Percentiles rank a stretch among this genome's conserved stretches.
Evolutionary conservation across 2,329 filamentous ascomycete genomes (phyloP).

Genomic region (Emmonsiellopsis sp.): DNA sequence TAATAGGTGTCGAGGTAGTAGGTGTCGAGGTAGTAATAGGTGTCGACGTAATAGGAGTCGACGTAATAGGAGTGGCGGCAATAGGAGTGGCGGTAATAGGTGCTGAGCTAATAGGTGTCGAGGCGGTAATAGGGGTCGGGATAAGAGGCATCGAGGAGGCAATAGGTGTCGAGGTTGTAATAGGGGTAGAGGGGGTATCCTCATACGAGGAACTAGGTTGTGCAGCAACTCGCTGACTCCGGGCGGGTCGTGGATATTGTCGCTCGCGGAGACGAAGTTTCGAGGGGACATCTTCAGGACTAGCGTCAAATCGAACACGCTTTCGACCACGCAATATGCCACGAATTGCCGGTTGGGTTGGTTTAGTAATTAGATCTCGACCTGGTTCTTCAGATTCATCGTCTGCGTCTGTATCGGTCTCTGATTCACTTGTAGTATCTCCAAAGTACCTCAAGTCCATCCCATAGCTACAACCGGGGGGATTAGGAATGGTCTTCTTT

Average conservation of each 20-base stretch:
- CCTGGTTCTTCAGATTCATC: slow-evolving; percentile 4
- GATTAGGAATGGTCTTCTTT: slow-evolving; percentile 34
- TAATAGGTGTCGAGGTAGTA: not conserved
- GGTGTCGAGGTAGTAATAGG: not conserved
- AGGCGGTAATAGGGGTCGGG: not conserved
- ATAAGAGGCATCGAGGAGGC: not conserved
- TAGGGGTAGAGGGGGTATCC: not conserved
- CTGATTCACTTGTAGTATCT: slow-evolving; percentile 21
- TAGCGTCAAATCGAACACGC: slow-evolving; percentile 26
- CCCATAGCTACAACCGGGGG: slow-evolving; percentile 31
- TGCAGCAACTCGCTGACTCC: not conserved
- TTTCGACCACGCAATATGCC: slow-evolving; percentile 15
- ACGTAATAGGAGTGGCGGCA: not conserved
- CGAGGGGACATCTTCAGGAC: slow-evolving; percentile 25
- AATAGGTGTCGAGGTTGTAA: not conserved
- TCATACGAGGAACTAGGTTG: not conserved
- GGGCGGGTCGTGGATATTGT: not conserved
- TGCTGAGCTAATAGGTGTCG: slow-evolving; percentile 20
- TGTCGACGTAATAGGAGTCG: not conserved
- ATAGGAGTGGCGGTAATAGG: not conserved
- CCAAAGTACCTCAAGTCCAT: slow-evolving; percentile 30
- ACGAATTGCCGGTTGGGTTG: slow-evolving; percentile 1
- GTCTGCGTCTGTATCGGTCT: slow-evolving; percentile 10
- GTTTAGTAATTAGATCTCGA: not conserved
- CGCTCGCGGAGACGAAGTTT: slow-evolving; percentile 15